phyloP scores from a whole-genome alignment of 2,329 filamentous ascomycete species.

The Diaporthe nobilis region DNA sequence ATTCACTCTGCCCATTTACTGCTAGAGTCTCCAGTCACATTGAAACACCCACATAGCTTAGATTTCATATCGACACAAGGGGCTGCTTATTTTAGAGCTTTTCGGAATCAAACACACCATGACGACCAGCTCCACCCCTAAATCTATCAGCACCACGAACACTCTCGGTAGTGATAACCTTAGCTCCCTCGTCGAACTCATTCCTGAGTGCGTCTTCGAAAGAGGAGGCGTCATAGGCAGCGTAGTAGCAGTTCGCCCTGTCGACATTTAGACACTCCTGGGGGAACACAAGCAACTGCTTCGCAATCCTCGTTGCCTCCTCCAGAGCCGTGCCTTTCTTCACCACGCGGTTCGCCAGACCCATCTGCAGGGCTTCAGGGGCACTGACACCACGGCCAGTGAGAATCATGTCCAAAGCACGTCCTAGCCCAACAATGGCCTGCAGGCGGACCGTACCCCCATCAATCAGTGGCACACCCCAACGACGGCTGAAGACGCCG shows the following conservation, averaged over 20 bases:
- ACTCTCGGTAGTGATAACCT: neutral
- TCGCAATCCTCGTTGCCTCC: neutral
- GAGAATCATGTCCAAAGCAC: neutral
- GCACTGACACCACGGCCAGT: neutral
- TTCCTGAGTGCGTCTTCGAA: neutral
- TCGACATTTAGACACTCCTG: neutral
- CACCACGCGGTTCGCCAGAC: neutral
- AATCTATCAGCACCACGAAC: neutral
- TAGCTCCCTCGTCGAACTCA: neutral
- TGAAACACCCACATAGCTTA: too few species aligned
- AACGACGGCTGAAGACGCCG: neutral
- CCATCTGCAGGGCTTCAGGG: neutral
- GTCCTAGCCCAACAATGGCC: neutral
- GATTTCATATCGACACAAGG: too few species aligned
- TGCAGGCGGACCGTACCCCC: neutral
- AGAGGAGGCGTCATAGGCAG: neutral
- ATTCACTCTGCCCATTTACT: neutral
- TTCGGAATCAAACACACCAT: neutral
- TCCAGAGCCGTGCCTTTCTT: neutral
- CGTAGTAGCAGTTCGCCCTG: neutral
- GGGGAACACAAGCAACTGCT: neutral
- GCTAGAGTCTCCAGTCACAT: neutral
- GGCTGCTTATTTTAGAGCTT: neutral
- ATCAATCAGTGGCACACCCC: neutral
- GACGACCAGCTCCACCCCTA: neutral